These are phyloP conservation scores for Pterulicium gracile DNA, from an alignment of 1,284 basidiomycete species.

Conservation along the genomic window DNA sequence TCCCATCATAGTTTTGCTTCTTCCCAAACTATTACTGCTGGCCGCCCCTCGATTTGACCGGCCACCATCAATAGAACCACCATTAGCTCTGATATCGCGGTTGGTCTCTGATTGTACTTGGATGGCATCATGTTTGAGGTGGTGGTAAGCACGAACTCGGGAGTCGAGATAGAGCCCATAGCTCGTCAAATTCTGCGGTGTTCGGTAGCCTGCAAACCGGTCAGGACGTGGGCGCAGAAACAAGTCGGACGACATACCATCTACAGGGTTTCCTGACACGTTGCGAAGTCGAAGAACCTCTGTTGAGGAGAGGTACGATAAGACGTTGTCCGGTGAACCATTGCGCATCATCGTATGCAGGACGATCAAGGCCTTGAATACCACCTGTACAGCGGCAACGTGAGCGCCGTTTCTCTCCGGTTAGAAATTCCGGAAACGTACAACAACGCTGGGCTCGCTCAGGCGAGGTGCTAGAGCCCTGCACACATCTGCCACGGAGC, in stretches of 20 bases:
- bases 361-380: conserved; percentile 94
- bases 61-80: conserved; percentile 46
- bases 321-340: conserved; percentile 85
- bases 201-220: conserved; percentile 53
- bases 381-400: conserved; percentile 46
- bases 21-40: conserved; percentile 10
- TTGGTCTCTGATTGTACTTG: conserved; percentile 86
- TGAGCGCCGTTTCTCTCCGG: no score
- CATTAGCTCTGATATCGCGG: conserved; percentile 63
- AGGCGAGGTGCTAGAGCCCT: conserved; percentile 77
- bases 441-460: conserved; percentile 83
- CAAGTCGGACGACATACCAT: conserved; percentile 39
- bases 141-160: conserved; percentile 82
- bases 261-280: conserved; percentile 70
- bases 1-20: conserved; percentile 73
- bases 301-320: conserved; percentile 69
- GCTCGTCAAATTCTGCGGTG: conserved; percentile 78
- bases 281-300: conserved; percentile 75
- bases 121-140: conserved; percentile 90
- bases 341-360: conserved; percentile 94
- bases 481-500: conserved; percentile 86
- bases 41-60: conserved; percentile 16
- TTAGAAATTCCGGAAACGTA: no score
- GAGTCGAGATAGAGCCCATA: conserved; percentile 89
- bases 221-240: conserved; percentile 2